phyloP scores from a whole-genome alignment of 352 stramenopile species.

The Pseudoperonospora humuli region DNA sequence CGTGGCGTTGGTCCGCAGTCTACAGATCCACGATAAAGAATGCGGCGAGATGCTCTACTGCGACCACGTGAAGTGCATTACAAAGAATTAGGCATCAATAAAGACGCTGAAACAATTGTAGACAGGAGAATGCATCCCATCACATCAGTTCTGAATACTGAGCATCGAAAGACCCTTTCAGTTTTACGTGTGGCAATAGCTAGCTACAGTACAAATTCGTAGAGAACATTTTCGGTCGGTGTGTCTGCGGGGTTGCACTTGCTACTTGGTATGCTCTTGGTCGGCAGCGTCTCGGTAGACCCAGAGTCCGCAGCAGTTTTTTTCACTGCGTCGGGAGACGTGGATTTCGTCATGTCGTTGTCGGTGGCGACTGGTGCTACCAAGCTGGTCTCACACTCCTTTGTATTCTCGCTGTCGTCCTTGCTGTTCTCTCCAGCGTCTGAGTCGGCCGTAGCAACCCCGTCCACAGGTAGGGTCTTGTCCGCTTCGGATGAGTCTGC shows the following conservation, averaged over 20 bases:
- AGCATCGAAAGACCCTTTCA: too few relatives aligned
- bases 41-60: too few relatives aligned
- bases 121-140: too few relatives aligned
- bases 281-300: constrained; percentile 11
- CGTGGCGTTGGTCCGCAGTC: too few relatives aligned
- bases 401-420: constrained; percentile 6
- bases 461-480: background rate
- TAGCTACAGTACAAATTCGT: constrained; percentile 58
- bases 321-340: constrained; percentile 15
- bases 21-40: too few relatives aligned
- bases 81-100: too few relatives aligned
- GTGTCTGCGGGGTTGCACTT: constrained; percentile 11
- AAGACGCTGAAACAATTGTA: too few relatives aligned
- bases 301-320: constrained; percentile 9
- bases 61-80: too few relatives aligned
- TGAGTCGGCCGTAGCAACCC: background rate
- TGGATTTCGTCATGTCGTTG: background rate
- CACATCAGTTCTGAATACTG: too few relatives aligned
- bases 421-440: constrained; percentile 11
- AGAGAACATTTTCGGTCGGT: constrained; percentile 33
- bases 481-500: constrained; percentile 5
- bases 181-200: background rate
- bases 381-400: constrained; percentile 16
- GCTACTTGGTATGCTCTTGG: constrained; percentile 8
- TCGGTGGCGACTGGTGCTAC: background rate